Evolutionary conservation across 441 rosid genomes (phyloP), one percentile per base, ranked within the genome.

Genomic region (Populus hybrid): DNA sequence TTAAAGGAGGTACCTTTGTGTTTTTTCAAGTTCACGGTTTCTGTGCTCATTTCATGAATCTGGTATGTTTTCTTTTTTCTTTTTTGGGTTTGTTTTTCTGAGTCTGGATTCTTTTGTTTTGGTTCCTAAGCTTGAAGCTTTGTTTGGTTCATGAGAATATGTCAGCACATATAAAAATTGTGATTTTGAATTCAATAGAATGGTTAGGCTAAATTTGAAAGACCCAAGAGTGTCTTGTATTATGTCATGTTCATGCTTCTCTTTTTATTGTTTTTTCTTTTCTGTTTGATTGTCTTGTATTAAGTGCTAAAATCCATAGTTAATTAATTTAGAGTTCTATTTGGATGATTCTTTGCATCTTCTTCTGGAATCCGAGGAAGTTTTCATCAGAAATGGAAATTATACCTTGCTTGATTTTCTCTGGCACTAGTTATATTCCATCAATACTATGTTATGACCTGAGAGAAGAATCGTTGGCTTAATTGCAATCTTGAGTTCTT

Each of bases 141-240:
- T 67, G 57, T 75, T 74, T 79, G 75, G 35, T 73, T 70, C 57
- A 67, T 64, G 65, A 16, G 82, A 75, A 75, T 70, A 69, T 72
- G 78, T 69, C 35, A 64, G 38, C 30, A 70, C 57, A 46, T 14
- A 14, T 46, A 46, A 46, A 46, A 46, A 46, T 24, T 46, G 6
- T 11, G 50, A 66, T n/a, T 32, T 61, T 59, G 68, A 75, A 70
- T 73, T 59, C 19, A 73, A 6, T 21, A 38, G 59, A 19, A 69
- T 68, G 78, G 9, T 77, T 53, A 30, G 73, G 42, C 71, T 74
- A 32, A 67, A 61, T 40, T 61, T 16, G 24, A 40, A 28, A 5
- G 12, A 63, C 10, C 80, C 69, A 76, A 72, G 59, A 71, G 75
- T 67, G 53, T 40, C 2, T 10, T 64, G 69, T 23, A 23, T 59